A percentile compares a stretch with the other conserved stretches of the same genome.
These are phyloP conservation scores for Saccharomycodes ludwigii DNA, from an alignment of 805 yeast species.

Conservation along the genomic window DNA sequence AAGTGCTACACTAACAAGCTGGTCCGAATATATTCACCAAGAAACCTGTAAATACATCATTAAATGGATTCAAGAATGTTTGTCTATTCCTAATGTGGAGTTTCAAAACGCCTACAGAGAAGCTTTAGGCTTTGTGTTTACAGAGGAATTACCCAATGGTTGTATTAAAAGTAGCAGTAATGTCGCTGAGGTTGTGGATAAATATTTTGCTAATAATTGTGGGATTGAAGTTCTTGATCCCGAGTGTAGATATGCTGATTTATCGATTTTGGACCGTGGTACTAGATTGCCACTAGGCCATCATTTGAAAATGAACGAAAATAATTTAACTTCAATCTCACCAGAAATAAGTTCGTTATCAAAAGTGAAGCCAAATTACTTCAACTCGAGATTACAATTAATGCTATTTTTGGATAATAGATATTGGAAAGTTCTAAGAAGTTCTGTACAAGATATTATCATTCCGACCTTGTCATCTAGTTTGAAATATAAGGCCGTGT, in stretches of 20 bases:
- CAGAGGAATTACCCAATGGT: not conserved
- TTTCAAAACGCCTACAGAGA: slow-evolving; percentile 30
- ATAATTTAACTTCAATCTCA: slow-evolving; percentile 20
- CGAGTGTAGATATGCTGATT: slow-evolving; percentile 14
- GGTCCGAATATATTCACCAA: slow-evolving; percentile 39
- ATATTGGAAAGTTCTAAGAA: slow-evolving; percentile 40
- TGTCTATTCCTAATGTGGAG: slow-evolving; percentile 24
- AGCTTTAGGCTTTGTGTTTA: slow-evolving; percentile 23
- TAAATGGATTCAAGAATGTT: slow-evolving; percentile 38
- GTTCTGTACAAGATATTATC: slow-evolving; percentile 33
- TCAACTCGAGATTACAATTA: slow-evolving; percentile 42
- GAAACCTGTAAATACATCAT: slow-evolving; percentile 32
- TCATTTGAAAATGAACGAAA: slow-evolving; percentile 17
- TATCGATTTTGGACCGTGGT: slow-evolving; percentile 24
- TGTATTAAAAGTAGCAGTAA: not conserved
- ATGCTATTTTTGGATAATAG: slow-evolving; percentile 49
- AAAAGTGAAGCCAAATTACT: slow-evolving; percentile 9
- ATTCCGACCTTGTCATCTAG: slow-evolving; percentile 47
- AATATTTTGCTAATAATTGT: slow-evolving; percentile 13
- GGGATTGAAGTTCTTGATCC: slow-evolving; percentile 9
- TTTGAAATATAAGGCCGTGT: slow-evolving; percentile 30
- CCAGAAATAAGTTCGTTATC: slow-evolving; percentile 9
- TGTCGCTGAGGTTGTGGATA: slow-evolving; percentile 9
- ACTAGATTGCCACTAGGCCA: slow-evolving; percentile 24
- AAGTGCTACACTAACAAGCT: slow-evolving; percentile 41